Evolutionary conservation across 768 basidiomycete genomes (phyloP).

Genomic region (Polyporus arcularius): DNA sequence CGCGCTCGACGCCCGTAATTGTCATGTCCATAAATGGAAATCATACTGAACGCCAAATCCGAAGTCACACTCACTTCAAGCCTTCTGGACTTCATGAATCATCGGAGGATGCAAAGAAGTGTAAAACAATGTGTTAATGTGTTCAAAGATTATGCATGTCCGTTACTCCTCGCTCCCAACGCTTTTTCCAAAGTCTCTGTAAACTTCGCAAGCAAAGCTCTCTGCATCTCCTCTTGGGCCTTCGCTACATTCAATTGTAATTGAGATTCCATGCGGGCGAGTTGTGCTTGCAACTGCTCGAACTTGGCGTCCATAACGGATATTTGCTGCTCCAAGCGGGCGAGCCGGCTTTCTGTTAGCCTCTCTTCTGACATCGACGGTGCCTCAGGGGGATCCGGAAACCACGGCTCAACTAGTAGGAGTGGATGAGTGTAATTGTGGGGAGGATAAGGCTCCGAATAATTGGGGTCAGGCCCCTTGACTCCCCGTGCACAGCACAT

Average conservation of each 20-base stretch:
- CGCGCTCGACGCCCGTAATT: conserved; percentile 4
- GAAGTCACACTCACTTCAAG: background rate
- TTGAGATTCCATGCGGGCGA: background rate
- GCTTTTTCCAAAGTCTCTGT: too few relatives aligned
- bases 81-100: background rate
- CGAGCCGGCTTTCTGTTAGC: background rate
- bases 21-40: conserved; percentile 4
- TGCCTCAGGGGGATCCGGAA: background rate
- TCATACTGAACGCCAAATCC: background rate
- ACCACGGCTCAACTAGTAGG: conserved; percentile 3
- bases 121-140: too few relatives aligned
- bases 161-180: too few relatives aligned
- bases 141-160: too few relatives aligned
- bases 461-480: background rate
- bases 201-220: too few relatives aligned
- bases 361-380: background rate
- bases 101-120: too few relatives aligned
- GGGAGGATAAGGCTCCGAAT: background rate
- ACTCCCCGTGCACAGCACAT: background rate
- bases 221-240: too few relatives aligned
- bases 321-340: conserved; percentile 1
- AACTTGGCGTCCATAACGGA: conserved; percentile 5
- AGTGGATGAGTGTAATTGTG: conserved; percentile 14
- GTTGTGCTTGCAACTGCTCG: conserved; percentile 1
- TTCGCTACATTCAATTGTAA: too few relatives aligned